Evolutionary conservation across 495 filamentous ascomycete species (phyloP), one percentile per base, ranked within the genome.

Genomic region (Trypethelium eluteriae): DNA sequence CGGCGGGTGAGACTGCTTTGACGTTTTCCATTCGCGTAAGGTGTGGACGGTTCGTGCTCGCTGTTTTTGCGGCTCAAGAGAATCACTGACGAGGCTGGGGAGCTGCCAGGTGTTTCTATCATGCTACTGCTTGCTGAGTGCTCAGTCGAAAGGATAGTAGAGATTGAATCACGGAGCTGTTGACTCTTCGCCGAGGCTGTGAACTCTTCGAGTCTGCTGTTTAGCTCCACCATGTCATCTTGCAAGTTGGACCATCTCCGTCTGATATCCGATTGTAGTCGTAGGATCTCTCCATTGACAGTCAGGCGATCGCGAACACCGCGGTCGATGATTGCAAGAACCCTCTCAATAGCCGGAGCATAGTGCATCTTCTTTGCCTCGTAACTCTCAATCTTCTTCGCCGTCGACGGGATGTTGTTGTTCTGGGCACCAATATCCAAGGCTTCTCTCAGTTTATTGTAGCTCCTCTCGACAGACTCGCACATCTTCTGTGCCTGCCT

Each of bases 281-380:
- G 83, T 38, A 96, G 74, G 66, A 96, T 92, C 77, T 98, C 94
- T 38, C 94, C 93, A 71, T 98, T 97, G 57, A 98, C 90, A 2
- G 93, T 97, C 46, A 95, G 78, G 14, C 94, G 86, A 70, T 97
- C 91, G 71, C 88, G 89, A 68, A 97, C 87, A 25, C 93, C 94
- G 73, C 91, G 93, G 67, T 94, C 90, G 56, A 97, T 96, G 74
- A 98, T 94, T 25, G 85, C 83, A 50, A 97, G 78, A 12, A 97
- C 90, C 57, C 91, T 85, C 73, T 93, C 91, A 70, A 98, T 96
- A 2, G 94, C 91, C n/a, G 91, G 90, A 6, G 92, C 88, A 73
- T 97, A 98, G 74, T 98, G 93, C 68, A 86, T 85, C 75, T 92
- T 96, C 80, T 97, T 98, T 35, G 90, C 90, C 76, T 97, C 92